Evolutionary conservation across 257 asterid species (phyloP).

Genomic region (Solanum peruvianum): DNA sequence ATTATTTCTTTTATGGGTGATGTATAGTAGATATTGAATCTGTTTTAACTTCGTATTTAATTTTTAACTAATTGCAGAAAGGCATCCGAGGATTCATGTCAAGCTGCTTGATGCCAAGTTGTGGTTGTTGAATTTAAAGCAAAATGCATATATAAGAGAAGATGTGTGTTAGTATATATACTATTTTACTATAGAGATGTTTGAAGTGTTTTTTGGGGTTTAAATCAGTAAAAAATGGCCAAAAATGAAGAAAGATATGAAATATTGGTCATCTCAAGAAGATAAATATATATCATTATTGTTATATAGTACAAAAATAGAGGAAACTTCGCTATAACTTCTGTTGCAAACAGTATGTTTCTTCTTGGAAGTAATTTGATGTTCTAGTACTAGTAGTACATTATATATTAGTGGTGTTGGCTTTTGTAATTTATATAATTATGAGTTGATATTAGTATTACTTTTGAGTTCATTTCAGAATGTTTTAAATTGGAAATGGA

Average conservation of each 20-base stretch:
- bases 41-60: no score
- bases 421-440: neutral
- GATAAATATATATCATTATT: neutral
- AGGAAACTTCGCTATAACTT: neutral
- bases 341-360: neutral
- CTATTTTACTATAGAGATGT: neutral
- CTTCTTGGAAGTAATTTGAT: neutral
- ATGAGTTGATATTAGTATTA: neutral
- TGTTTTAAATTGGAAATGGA: no score
- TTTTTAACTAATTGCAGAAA: conserved; percentile 24
- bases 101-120: conserved; percentile 42
- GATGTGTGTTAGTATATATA: neutral
- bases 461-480: neutral
- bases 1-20: fast-evolving
- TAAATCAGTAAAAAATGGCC: neutral
- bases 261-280: neutral
- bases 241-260: no score
- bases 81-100: conserved; percentile 35
- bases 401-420: neutral
- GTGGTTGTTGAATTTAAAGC: conserved; percentile 7
- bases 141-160: neutral
- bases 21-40: neutral
- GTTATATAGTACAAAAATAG: neutral
- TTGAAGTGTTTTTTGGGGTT: neutral
- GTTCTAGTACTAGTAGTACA: neutral